Conservation (phyloP, 129 eudicot genomes). For the Logfia minima region DNA sequence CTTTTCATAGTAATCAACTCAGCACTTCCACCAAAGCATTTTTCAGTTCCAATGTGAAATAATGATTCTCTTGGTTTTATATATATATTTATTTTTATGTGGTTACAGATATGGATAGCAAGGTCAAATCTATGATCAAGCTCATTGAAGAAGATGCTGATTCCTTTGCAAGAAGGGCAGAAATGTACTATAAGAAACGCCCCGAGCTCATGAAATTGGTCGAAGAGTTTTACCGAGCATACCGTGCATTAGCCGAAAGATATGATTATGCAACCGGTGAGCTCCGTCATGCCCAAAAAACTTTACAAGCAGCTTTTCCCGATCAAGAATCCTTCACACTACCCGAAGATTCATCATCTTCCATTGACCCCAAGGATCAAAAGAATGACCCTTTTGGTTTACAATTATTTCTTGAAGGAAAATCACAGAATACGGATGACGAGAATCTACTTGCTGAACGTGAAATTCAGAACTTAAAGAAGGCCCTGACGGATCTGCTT, state of each 20-base stretch:
- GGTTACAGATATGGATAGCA: constrained; percentile 74
- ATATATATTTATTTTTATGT: background rate
- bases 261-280: constrained; percentile 91
- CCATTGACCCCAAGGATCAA: constrained; percentile 35
- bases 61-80: background rate
- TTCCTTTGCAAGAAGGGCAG: constrained; percentile 98
- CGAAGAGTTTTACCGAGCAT: constrained; percentile 94
- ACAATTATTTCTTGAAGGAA: constrained; percentile 24
- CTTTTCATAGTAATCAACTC: background rate
- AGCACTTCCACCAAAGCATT: background rate
- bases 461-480: constrained; percentile 54
- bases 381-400: constrained; percentile 16
- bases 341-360: constrained; percentile 58
- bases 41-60: background rate
- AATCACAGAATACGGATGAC: constrained; percentile 34
- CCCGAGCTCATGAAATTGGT: constrained; percentile 97
- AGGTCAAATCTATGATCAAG: constrained; percentile 93
- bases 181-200: constrained; percentile 95
- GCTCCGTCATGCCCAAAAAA: constrained; percentile 88
- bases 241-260: constrained; percentile 96
- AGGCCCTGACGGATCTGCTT: constrained; percentile 53
- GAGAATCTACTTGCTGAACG: constrained; percentile 45
- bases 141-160: constrained; percentile 98
- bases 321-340: constrained; percentile 53
- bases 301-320: constrained; percentile 90